Evolutionary conservation across 2,329 filamentous ascomycete genomes (phyloP).

Genomic region (Karstenula rhodostoma): DNA sequence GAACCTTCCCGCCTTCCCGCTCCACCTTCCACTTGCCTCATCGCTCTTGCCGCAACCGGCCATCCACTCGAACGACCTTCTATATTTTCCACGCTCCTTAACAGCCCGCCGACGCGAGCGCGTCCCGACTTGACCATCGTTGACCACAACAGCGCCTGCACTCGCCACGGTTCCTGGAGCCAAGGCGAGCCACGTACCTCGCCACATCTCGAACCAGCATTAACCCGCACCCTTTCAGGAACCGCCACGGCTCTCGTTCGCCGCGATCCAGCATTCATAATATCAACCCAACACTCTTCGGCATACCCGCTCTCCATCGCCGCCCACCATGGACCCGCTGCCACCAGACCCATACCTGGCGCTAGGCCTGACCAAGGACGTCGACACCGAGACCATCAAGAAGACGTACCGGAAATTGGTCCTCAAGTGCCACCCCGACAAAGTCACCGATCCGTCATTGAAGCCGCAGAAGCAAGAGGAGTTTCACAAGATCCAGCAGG

Average conservation of each 20-base stretch:
- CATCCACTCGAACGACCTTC: conserved; percentile 22
- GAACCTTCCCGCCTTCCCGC: conserved; percentile 13
- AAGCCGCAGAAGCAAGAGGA: conserved; percentile 83
- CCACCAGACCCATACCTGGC: conserved; percentile 80
- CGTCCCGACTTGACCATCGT: conserved; percentile 13
- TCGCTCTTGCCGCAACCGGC: conserved; percentile 7
- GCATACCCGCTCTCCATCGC: conserved; percentile 14
- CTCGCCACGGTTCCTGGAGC: conserved; percentile 16
- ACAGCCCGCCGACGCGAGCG: conserved; percentile 8
- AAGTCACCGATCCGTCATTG: conserved; percentile 78
- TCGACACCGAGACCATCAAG: conserved; percentile 75
- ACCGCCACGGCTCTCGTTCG: conserved; percentile 1
- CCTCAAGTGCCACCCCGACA: conserved; percentile 90
- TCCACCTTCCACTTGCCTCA: conserved; percentile 15
- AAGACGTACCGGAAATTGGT: conserved; percentile 84
- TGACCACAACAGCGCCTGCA: conserved; percentile 1
- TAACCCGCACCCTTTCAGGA: conserved; percentile 18
- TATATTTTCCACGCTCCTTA: conserved; percentile 13
- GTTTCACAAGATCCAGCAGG: conserved; percentile 91
- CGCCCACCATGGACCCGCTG: conserved; percentile 55
- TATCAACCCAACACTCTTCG: conserved; percentile 14
- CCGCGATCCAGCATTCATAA: conserved; percentile 15
- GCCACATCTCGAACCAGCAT: conserved; percentile 23
- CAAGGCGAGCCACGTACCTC: conserved; percentile 29
- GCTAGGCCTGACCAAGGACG: conserved; percentile 77